Evolutionary conservation across 768 basidiomycete genomes (phyloP).

Genomic region (Crepidotus variabilis): DNA sequence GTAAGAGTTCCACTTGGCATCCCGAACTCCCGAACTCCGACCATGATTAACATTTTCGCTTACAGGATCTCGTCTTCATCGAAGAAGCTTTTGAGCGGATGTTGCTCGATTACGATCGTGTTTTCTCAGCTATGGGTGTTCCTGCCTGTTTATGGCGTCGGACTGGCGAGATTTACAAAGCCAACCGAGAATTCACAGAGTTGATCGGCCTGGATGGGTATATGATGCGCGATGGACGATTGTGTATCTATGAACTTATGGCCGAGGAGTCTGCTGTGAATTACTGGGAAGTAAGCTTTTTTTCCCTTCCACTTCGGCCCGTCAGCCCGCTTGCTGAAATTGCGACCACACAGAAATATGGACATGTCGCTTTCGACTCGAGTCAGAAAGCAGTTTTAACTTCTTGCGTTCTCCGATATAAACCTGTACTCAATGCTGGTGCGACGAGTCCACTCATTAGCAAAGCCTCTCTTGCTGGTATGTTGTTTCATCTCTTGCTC

Average conservation of each 20-base stretch:
- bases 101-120: constrained; percentile 92
- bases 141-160: constrained; percentile 96
- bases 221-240: constrained; percentile 85
- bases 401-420: constrained; percentile 82
- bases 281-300: constrained; percentile 81
- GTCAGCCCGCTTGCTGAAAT: not conserved
- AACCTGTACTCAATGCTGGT: constrained; percentile 52
- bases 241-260: constrained; percentile 98
- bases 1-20: constrained; percentile 32
- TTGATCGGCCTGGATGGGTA: constrained; percentile 84
- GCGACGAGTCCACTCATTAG: constrained; percentile 24
- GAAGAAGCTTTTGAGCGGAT: constrained; percentile 97
- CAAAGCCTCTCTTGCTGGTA: constrained; percentile 18
- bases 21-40: not conserved
- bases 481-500: not conserved
- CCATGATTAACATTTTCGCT: not conserved
- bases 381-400: constrained; percentile 90
- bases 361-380: constrained; percentile 89
- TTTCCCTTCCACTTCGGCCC: not conserved
- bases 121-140: constrained; percentile 93
- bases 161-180: constrained; percentile 98
- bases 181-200: constrained; percentile 92
- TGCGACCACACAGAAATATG: constrained; percentile 70
- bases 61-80: constrained; percentile 90
- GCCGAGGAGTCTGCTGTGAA: constrained; percentile 95